Conservation (phyloP, 306 rosid species). For the Vigna unguiculata region DNA sequence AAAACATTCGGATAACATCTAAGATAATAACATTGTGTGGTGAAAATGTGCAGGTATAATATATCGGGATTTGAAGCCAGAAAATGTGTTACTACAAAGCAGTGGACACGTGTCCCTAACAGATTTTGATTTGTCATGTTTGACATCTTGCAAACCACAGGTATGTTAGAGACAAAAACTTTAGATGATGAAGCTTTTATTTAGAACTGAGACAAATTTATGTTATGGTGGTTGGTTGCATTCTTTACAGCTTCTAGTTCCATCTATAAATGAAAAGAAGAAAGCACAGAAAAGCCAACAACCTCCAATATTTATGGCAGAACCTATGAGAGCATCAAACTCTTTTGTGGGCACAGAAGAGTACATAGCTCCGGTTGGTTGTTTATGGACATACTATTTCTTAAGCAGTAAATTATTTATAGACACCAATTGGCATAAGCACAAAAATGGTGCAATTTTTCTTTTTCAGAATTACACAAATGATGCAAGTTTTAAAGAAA, state of each 20-base stretch:
- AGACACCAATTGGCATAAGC: no score
- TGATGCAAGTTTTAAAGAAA: no score
- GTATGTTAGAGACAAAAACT: constrained; percentile 48
- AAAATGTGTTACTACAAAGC: constrained; percentile 83
- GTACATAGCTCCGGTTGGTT: constrained; percentile 97
- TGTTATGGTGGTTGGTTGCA: constrained; percentile 11
- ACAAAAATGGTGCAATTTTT: no score
- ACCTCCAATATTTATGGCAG: constrained; percentile 85
- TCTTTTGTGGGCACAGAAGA: constrained; percentile 99
- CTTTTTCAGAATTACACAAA: no score
- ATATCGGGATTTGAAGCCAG: constrained; percentile 96
- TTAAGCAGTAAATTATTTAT: constrained; percentile 15
- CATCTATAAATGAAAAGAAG: constrained; percentile 67
- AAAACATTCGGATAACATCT: background rate
- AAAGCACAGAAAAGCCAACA: constrained; percentile 61
- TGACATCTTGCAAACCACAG: constrained; percentile 93
- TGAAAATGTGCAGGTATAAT: constrained; percentile 75
- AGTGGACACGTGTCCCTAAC: constrained; percentile 84
- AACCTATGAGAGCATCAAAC: constrained; percentile 96
- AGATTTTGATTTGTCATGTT: constrained; percentile 93
- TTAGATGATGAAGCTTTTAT: background rate
- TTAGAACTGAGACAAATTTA: constrained; percentile 3
- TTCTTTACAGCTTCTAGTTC: constrained; percentile 74
- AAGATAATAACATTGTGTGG: constrained; percentile 15
- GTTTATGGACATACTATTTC: background rate